Conservation (phyloP, 1,284 basidiomycete genomes). For the Clitocybe nebularis region DNA sequence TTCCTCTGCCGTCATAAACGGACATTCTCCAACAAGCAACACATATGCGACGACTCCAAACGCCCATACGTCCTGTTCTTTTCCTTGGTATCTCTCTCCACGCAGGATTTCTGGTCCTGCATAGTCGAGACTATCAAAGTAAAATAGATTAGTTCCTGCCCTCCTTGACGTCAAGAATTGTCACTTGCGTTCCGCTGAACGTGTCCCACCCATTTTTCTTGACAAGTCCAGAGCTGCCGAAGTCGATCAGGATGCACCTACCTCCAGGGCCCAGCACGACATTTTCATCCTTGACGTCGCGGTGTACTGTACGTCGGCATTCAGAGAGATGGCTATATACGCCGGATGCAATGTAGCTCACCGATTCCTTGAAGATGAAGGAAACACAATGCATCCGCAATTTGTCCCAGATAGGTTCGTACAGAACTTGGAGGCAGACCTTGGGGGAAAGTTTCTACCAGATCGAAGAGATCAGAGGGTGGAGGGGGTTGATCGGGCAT, state of each 20-base stretch:
- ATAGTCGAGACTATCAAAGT: conserved; percentile 75
- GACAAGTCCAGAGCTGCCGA: conserved; percentile 89
- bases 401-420: conserved; percentile 88
- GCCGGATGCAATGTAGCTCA: conserved; percentile 28
- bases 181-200: conserved; percentile 86
- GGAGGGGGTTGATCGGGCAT: conserved; percentile 47
- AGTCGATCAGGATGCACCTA: conserved; percentile 92
- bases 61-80: conserved; percentile 98
- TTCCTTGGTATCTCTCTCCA: conserved; percentile 92
- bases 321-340: not conserved
- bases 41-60: conserved; percentile 98
- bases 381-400: conserved; percentile 90
- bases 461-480: conserved; percentile 88
- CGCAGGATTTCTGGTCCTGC: conserved; percentile 96
- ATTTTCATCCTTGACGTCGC: conserved; percentile 99
- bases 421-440: conserved; percentile 79
- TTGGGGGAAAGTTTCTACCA: conserved; percentile 86
- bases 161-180: conserved; percentile 11
- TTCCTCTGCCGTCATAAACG: conserved; percentile 84
- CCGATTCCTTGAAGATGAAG: conserved; percentile 89
- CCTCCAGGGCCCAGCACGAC: conserved; percentile 76
- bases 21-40: conserved; percentile 92
- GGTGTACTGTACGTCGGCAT: conserved; percentile 65
- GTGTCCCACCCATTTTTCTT: conserved; percentile 89
- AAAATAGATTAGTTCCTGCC: conserved; percentile 14